These are phyloP conservation scores for Hansenula sp. DNA, from an alignment of 1,139 yeast species.

Conservation along the genomic window DNA sequence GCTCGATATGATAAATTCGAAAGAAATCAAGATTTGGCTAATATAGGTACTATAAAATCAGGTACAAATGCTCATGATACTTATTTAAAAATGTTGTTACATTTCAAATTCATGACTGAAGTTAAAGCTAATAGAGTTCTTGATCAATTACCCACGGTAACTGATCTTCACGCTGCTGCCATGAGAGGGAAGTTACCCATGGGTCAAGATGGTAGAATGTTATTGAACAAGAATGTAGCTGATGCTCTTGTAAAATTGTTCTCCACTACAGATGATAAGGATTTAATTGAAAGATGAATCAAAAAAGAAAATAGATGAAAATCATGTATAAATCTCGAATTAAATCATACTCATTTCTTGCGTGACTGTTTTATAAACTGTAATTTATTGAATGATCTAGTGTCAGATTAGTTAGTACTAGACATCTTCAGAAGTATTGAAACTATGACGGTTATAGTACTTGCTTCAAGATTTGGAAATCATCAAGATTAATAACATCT, in stretches of 20 bases:
- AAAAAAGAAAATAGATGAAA: too few relatives aligned
- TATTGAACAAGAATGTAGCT: constrained; percentile 40
- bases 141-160: constrained; percentile 36
- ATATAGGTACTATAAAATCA: constrained; percentile 50
- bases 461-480: constrained; percentile 46
- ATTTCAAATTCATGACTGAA: constrained; percentile 54
- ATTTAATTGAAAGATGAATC: constrained; percentile 28
- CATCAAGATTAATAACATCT: constrained; percentile 51
- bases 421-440: too few relatives aligned
- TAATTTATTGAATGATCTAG: constrained; percentile 35
- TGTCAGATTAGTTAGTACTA: neutral
- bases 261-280: constrained; percentile 48
- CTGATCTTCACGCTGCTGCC: constrained; percentile 33
- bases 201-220: constrained; percentile 32
- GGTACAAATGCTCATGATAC: constrained; percentile 47
- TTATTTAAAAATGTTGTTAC: constrained; percentile 45
- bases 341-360: constrained; percentile 9
- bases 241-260: constrained; percentile 42
- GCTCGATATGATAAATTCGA: constrained; percentile 53
- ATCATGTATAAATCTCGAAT: too few relatives aligned
- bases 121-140: constrained; percentile 29
- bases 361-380: constrained; percentile 29
- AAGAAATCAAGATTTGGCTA: constrained; percentile 50
- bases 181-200: constrained; percentile 20
- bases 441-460: constrained; percentile 25